Conservation (phyloP, 306 rosid species). For the Prosopis cineraria region DNA sequence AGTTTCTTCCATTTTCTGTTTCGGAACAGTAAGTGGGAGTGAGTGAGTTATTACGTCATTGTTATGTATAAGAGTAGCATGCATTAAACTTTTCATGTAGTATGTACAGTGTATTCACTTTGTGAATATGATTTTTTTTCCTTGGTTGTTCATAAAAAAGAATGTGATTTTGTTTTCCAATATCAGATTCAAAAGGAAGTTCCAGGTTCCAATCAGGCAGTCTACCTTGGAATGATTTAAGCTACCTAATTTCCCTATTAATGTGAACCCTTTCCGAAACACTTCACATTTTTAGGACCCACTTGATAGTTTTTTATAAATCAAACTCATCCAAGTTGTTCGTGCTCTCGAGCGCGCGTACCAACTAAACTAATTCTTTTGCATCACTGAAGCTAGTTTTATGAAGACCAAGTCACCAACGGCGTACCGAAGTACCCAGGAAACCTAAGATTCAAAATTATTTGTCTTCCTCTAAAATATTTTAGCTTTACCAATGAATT, state of each 20-base stretch:
- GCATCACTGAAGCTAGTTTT: neutral
- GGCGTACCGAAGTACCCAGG: neutral
- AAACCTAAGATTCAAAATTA: neutral
- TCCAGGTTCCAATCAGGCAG: neutral
- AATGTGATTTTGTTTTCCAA: neutral
- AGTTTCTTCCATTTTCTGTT: neutral
- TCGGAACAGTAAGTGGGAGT: neutral
- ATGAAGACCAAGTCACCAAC: neutral
- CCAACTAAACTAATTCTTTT: neutral
- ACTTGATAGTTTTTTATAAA: neutral
- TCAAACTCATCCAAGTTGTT: neutral
- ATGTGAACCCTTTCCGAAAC: neutral
- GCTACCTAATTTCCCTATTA: neutral
- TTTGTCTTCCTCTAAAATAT: neutral
- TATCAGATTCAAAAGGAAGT: neutral
- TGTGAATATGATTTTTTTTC: neutral
- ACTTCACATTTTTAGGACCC: neutral
- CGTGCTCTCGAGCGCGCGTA: neutral
- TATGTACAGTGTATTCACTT: neutral
- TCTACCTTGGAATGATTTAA: neutral
- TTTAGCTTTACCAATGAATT: neutral
- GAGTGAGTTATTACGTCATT: neutral
- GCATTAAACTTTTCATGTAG: neutral
- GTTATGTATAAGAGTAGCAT: neutral
- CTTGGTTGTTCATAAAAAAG: neutral